Percentiles rank a stretch among this genome's conserved stretches.
Conservation (phyloP, 768 basidiomycete species). For the Coprinopsis sp. region DNA sequence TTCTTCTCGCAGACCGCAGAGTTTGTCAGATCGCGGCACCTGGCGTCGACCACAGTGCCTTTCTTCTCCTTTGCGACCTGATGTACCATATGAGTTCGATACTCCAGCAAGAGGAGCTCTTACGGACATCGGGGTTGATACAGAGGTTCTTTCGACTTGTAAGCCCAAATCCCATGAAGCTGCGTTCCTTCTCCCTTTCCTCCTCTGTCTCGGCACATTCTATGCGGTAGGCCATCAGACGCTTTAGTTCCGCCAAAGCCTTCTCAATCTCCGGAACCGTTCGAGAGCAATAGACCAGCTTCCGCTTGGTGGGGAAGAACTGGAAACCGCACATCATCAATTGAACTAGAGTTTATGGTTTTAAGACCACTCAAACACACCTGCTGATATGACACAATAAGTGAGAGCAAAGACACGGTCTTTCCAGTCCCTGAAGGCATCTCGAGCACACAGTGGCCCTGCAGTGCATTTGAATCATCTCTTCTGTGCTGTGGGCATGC, state of each 20-base stretch:
- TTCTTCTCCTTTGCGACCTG: slow-evolving; percentile 98
- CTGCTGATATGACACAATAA: slow-evolving; percentile 98
- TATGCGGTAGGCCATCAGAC: slow-evolving; percentile 87
- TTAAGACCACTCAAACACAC: slow-evolving; percentile 33
- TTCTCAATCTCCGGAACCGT: slow-evolving; percentile 99
- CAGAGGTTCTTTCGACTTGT: slow-evolving; percentile 97
- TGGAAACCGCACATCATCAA: slow-evolving; percentile 30
- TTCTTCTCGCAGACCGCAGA: slow-evolving; percentile 79
- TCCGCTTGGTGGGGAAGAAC: slow-evolving; percentile 90
- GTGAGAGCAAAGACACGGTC: slow-evolving; percentile 89
- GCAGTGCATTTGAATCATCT: slow-evolving; percentile 8
- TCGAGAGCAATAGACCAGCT: slow-evolving; percentile 97
- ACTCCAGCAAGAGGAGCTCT: neutral
- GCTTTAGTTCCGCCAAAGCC: slow-evolving; percentile 89
- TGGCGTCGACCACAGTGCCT: slow-evolving; percentile 93
- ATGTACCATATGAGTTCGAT: slow-evolving; percentile 3
- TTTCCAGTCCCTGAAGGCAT: slow-evolving; percentile 99
- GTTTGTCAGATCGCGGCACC: slow-evolving; percentile 93
- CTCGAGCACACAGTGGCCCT: slow-evolving; percentile 99
- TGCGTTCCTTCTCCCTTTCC: slow-evolving; percentile 70
- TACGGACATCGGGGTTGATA: slow-evolving; percentile 84
- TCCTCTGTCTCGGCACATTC: slow-evolving; percentile 68
- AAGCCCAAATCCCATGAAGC: slow-evolving; percentile 84
- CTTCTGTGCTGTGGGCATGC: neutral
- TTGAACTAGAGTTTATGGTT: neutral